A percentile compares a stretch with the other conserved stretches of the same genome.
These are phyloP conservation scores for Fusarium transvaalense DNA, from an alignment of 2,329 filamentous ascomycete genomes.

Conservation along the genomic window DNA sequence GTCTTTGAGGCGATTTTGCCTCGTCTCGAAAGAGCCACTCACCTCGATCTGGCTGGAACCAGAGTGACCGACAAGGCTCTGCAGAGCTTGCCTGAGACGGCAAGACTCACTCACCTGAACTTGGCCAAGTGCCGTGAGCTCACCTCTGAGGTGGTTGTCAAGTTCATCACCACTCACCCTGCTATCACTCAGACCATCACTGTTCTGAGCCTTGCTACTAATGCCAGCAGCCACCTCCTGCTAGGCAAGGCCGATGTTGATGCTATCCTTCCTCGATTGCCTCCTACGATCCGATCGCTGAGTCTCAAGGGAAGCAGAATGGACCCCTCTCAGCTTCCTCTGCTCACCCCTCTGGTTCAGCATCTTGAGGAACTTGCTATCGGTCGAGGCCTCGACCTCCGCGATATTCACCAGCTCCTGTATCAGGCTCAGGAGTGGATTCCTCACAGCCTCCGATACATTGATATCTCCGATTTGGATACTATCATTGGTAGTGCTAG, in stretches of 20 bases:
- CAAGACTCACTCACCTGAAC: slow-evolving; percentile 81
- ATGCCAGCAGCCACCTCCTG: slow-evolving; percentile 78
- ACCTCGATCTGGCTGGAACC: slow-evolving; percentile 84
- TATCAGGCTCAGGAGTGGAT: slow-evolving; percentile 60
- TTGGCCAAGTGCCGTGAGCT: slow-evolving; percentile 80
- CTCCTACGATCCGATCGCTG: slow-evolving; percentile 75
- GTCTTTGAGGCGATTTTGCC: slow-evolving; percentile 79
- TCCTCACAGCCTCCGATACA: slow-evolving; percentile 75
- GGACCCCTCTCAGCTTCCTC: slow-evolving; percentile 71
- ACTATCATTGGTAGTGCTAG: slow-evolving; percentile 71
- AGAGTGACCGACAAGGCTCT: slow-evolving; percentile 80
- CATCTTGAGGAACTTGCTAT: slow-evolving; percentile 81
- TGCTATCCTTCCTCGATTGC: slow-evolving; percentile 73
- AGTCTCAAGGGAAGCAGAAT: slow-evolving; percentile 82
- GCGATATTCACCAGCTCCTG: slow-evolving; percentile 76
- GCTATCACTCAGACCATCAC: slow-evolving; percentile 73
- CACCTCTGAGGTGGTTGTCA: slow-evolving; percentile 73
- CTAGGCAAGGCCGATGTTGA: slow-evolving; percentile 75
- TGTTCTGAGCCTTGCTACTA: slow-evolving; percentile 79
- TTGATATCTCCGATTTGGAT: slow-evolving; percentile 77
- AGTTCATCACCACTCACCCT: slow-evolving; percentile 78
- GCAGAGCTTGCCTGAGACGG: slow-evolving; percentile 76
- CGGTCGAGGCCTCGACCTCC: slow-evolving; percentile 74
- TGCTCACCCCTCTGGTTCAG: slow-evolving; percentile 74
- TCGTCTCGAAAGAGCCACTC: slow-evolving; percentile 76